These are phyloP conservation scores for Phytophthora nicotianae DNA, from an alignment of 352 stramenopile species.

Conservation along the genomic window DNA sequence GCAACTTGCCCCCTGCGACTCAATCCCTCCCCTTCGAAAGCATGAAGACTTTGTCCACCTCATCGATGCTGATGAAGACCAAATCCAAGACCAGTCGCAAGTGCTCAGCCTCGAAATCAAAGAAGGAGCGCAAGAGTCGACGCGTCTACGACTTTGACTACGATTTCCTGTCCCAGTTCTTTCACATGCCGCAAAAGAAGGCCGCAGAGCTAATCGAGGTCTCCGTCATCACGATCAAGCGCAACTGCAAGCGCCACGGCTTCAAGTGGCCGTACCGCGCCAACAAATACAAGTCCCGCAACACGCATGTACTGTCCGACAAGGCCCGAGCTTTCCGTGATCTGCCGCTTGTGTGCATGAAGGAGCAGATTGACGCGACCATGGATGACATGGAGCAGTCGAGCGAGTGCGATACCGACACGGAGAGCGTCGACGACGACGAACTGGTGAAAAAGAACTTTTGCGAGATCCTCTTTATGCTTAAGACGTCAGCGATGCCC, in stretches of 20 bases:
- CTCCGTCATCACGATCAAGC: slow-evolving; percentile 25
- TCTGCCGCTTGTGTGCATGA: slow-evolving; percentile 13
- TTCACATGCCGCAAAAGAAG: slow-evolving; percentile 23
- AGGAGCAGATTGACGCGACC: background rate
- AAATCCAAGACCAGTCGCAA: slow-evolving; percentile 18
- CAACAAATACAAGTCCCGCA: slow-evolving; percentile 21
- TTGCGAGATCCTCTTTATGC: slow-evolving; percentile 7
- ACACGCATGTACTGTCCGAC: slow-evolving; percentile 4
- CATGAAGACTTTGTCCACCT: slow-evolving; percentile 9
- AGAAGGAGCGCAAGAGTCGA: slow-evolving; percentile 29
- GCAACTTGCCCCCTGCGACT: slow-evolving; percentile 28
- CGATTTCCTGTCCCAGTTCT: slow-evolving; percentile 15
- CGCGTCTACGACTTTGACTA: slow-evolving; percentile 16
- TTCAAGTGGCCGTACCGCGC: slow-evolving; percentile 29
- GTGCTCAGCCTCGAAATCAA: slow-evolving; percentile 3
- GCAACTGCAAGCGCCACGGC: slow-evolving; percentile 26
- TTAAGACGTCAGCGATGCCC: background rate
- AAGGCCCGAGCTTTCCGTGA: slow-evolving; percentile 18
- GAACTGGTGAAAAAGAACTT: slow-evolving; percentile 10
- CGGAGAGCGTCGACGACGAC: slow-evolving; percentile 16
- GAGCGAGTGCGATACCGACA: slow-evolving; percentile 11
- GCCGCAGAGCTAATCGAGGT: slow-evolving; percentile 8
- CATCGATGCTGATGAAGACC: background rate
- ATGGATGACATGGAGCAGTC: background rate
- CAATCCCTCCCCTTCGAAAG: slow-evolving; percentile 13